Base-by-base conservation (phyloP, 345 rosid genomes). In the Acer campestre region DNA sequence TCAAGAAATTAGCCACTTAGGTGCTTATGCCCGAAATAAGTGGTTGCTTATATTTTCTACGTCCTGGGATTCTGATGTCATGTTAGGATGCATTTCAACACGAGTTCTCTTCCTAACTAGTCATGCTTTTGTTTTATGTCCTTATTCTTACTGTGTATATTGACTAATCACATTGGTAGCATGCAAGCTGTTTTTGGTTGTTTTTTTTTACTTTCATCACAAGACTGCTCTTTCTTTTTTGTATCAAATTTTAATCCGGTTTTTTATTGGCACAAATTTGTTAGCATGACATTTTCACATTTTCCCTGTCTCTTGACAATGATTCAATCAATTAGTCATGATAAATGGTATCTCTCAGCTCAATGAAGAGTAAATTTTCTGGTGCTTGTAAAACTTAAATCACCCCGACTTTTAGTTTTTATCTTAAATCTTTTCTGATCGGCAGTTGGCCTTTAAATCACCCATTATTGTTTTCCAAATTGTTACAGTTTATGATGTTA, bases 401-500 rank as follows among this genome's bases (percentile, higher is more conserved):
- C 10, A 14, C 67, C 1, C 6, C 29, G 12, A 67, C 14, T 18
- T 46, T 62, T 6, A 11, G 20, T 46, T 13, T 13, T 44, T 20
- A 8, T 48, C 62, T 18, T 18, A 58, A 46, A 7, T 44, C 27
- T 61, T 56, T 72, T 62, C 44, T 74, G 9, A 13, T 46, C 48
- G 3, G 35, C 14, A 6, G 10, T 71, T 35, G 16, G 23, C 29
- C 6, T 63, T 16, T 46, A 56, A 64, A 12, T 49, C 31, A 11
- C 18, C 18, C 35, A 49, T 20, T 7, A 40, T 51, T 66, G 17
- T 23, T 71, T 38, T 63, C 31, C 46, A 42, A 42, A 42, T 17
- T 62, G 61, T 20, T 9, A 78, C 87, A 93, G 97, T 95, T 20
- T 95, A 95, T 79, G 99, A 93, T 81, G 98, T 95, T 61, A 92